Evolutionary conservation across 192 early-diverging fungal genomes (phyloP).

Genomic region (Powellomyces hirtus): DNA sequence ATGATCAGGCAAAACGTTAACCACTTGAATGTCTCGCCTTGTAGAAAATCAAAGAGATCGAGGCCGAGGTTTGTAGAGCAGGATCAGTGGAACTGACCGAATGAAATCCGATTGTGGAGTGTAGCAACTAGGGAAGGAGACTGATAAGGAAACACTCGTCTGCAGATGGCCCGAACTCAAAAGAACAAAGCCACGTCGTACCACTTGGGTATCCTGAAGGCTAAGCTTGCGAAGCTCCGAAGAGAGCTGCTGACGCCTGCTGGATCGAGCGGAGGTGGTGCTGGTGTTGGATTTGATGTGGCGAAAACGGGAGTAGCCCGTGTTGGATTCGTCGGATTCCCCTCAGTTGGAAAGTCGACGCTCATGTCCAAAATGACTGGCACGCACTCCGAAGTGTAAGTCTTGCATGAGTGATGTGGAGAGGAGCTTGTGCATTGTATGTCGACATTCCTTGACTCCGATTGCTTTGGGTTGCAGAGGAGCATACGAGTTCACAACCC

Average conservation of each 20-base stretch:
- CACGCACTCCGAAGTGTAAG: slow-evolving; percentile 85
- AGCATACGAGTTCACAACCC: slow-evolving; percentile 98
- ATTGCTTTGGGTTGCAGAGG: too few relatives aligned
- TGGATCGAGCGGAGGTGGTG: slow-evolving; percentile 80
- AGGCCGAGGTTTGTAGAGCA: slow-evolving; percentile 54
- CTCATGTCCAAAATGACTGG: slow-evolving; percentile 97
- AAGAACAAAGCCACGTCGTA: slow-evolving; percentile 96
- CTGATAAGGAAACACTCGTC: background rate
- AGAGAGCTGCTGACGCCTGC: slow-evolving; percentile 90
- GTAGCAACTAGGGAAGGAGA: background rate
- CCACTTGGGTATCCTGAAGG: slow-evolving; percentile 83
- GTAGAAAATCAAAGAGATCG: slow-evolving; percentile 55
- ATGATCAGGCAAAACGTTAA: too few relatives aligned
- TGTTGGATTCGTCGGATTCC: slow-evolving; percentile 96
- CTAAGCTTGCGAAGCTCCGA: slow-evolving; percentile 95
- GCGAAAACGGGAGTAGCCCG: slow-evolving; percentile 98
- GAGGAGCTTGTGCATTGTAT: background rate
- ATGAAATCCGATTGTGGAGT: background rate
- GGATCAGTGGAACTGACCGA: background rate
- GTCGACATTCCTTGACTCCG: background rate
- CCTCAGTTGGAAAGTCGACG: slow-evolving; percentile 97
- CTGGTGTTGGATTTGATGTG: slow-evolving; percentile 96
- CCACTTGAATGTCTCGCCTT: too few relatives aligned
- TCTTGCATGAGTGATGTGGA: too few relatives aligned
- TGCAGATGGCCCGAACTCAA: slow-evolving; percentile 66